phyloP scores from a whole-genome alignment of 495 filamentous ascomycete species.

The Penicillium bialowiezense region DNA sequence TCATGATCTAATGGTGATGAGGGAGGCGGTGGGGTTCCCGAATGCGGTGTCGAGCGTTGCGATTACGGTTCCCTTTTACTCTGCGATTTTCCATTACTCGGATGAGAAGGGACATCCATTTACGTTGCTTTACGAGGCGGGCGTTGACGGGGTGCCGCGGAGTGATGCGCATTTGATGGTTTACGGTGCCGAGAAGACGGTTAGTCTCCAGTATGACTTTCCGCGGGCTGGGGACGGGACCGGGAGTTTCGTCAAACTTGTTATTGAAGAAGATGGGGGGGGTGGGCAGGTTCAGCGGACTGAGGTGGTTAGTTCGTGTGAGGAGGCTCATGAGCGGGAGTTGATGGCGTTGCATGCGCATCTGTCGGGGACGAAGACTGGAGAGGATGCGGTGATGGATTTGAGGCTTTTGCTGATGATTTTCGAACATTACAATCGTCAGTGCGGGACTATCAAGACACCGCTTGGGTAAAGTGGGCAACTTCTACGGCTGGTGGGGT shows the following conservation, averaged over 20 bases:
- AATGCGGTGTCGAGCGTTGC: conserved; percentile 45
- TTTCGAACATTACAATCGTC: conserved; percentile 42
- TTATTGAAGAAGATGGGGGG: conserved; percentile 39
- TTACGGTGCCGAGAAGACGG: conserved; percentile 47
- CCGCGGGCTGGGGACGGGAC: conserved; percentile 40
- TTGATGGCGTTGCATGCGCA: conserved; percentile 47
- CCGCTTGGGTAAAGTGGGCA: conserved; percentile 39
- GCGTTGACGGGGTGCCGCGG: conserved; percentile 49
- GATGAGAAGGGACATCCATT: conserved; percentile 35
- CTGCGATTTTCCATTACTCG: conserved; percentile 43
- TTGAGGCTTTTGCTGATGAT: conserved; percentile 34
- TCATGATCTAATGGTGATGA: conserved; percentile 57
- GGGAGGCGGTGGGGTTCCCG: conserved; percentile 49
- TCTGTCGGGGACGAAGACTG: conserved; percentile 35
- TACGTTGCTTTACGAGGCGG: conserved; percentile 53
- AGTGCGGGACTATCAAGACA: conserved; percentile 42
- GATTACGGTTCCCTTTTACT: conserved; percentile 46
- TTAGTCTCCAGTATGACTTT: conserved; percentile 49
- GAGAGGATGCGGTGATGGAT: conserved; percentile 49
- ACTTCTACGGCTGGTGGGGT: too few species aligned
- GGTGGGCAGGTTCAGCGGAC: conserved; percentile 18
- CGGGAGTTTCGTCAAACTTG: conserved; percentile 44
- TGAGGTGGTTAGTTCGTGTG: conserved; percentile 41
- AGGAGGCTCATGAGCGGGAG: conserved; percentile 53
- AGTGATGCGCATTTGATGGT: conserved; percentile 58